phyloP scores from a whole-genome alignment of 78 protist species.

The Dictyostelium intermedium region DNA sequence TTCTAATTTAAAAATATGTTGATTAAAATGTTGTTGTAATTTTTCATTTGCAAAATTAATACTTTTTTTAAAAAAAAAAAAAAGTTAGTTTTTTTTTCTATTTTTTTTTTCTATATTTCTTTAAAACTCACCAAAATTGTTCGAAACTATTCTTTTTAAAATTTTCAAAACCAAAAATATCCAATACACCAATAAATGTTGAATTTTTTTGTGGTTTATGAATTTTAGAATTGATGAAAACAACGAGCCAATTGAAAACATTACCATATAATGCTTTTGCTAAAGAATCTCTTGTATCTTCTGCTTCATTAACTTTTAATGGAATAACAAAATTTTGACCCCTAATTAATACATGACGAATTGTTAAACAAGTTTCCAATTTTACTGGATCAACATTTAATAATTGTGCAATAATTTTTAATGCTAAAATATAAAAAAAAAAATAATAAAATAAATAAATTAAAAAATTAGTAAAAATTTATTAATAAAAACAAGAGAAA shows the following conservation, averaged over 20 bases:
- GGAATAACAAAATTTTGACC: conserved; percentile 84
- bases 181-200: conserved; percentile 90
- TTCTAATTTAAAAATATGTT: conserved; percentile 89
- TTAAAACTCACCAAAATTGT: conserved; percentile 88
- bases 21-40: conserved; percentile 94
- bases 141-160: conserved; percentile 90
- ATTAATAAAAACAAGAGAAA: too few species aligned
- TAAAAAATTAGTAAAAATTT: not conserved
- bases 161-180: conserved; percentile 95
- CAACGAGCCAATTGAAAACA: conserved; percentile 86
- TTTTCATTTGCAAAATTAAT: conserved; percentile 95
- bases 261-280: conserved; percentile 90
- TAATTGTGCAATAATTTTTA: conserved; percentile 63
- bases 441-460: not conserved
- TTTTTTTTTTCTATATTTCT: too few species aligned
- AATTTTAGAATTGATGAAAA: conserved; percentile 75
- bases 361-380: conserved; percentile 63
- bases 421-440: not conserved
- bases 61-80: not conserved
- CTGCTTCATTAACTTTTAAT: conserved; percentile 82
- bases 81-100: too few species aligned
- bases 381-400: conserved; percentile 44
- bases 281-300: conserved; percentile 83
- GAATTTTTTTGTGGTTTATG: conserved; percentile 69
- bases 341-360: conserved; percentile 66